A percentile compares a stretch with the other conserved stretches of the same genome.
Evolutionary conservation across 768 basidiomycete species (phyloP).

Genomic region (Lactarius pseudohatsudake): DNA sequence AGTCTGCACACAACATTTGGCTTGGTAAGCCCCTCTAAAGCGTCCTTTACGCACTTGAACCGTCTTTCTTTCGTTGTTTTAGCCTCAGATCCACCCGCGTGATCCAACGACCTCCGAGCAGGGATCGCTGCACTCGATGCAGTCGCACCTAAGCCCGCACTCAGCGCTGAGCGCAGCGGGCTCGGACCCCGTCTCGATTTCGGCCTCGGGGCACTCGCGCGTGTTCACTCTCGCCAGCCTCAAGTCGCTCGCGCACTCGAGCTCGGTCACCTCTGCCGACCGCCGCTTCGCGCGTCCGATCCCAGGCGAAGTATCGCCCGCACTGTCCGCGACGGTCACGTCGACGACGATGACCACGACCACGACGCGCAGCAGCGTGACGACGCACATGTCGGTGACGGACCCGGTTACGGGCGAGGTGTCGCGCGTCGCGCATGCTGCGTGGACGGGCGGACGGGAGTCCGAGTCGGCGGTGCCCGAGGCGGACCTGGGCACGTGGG

Average conservation of each 20-base stretch:
- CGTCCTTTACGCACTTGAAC: neutral
- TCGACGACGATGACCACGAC: slow-evolving; percentile 32
- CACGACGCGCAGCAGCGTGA: slow-evolving; percentile 35
- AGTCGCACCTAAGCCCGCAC: slow-evolving; percentile 53
- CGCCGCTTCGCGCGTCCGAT: slow-evolving; percentile 34
- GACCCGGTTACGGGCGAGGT: slow-evolving; percentile 38
- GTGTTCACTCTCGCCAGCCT: slow-evolving; percentile 39
- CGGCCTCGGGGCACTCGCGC: slow-evolving; percentile 44
- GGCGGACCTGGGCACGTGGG: slow-evolving; percentile 14
- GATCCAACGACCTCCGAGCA: slow-evolving; percentile 53
- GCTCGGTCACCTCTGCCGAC: slow-evolving; percentile 57
- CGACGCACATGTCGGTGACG: slow-evolving; percentile 35
- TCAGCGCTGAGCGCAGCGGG: slow-evolving; percentile 46
- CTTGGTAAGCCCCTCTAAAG: slow-evolving; percentile 43
- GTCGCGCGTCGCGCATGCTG: slow-evolving; percentile 32
- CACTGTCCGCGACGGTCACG: slow-evolving; percentile 37
- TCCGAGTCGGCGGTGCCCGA: slow-evolving; percentile 1
- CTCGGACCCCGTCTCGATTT: slow-evolving; percentile 50
- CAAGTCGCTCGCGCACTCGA: slow-evolving; percentile 46
- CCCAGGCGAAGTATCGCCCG: slow-evolving; percentile 32
- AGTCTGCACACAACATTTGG: slow-evolving; percentile 54
- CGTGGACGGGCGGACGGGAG: slow-evolving; percentile 27
- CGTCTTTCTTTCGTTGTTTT: neutral
- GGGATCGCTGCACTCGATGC: slow-evolving; percentile 65
- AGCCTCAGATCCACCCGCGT: slow-evolving; percentile 46